Conservation (phyloP, 148 eudicot genomes). For the Arbutus unedo region DNA sequence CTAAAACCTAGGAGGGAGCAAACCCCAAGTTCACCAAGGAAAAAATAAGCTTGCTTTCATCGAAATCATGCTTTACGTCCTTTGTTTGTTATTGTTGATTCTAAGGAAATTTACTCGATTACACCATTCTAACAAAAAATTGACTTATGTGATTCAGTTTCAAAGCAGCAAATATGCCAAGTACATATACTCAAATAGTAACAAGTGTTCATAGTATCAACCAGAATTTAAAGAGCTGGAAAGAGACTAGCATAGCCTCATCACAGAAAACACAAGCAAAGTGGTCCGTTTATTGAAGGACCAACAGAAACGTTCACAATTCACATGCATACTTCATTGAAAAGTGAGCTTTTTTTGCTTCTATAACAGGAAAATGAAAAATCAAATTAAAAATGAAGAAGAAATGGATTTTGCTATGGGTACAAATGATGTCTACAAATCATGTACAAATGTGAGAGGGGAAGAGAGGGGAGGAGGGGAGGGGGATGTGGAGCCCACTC, state of each 20-base stretch:
- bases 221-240: background rate
- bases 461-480: no score
- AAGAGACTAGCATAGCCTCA: background rate
- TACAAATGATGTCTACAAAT: no score
- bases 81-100: background rate
- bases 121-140: background rate
- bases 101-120: background rate
- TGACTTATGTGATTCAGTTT: background rate
- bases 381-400: background rate
- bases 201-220: background rate
- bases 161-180: background rate
- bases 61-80: background rate
- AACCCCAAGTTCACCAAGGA: background rate
- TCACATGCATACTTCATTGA: background rate
- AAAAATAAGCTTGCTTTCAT: background rate
- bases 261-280: background rate
- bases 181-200: background rate
- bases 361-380: background rate
- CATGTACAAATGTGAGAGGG: no score
- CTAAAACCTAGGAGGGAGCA: no score
- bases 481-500: no score
- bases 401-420: no score
- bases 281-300: background rate
- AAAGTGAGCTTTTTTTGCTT: background rate
- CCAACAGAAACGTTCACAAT: background rate